A percentile compares a stretch with the other conserved stretches of the same genome.
Evolutionary conservation across 139 green algal genomes (phyloP).

Genomic region (Edaphochlamys debaryana): DNA sequence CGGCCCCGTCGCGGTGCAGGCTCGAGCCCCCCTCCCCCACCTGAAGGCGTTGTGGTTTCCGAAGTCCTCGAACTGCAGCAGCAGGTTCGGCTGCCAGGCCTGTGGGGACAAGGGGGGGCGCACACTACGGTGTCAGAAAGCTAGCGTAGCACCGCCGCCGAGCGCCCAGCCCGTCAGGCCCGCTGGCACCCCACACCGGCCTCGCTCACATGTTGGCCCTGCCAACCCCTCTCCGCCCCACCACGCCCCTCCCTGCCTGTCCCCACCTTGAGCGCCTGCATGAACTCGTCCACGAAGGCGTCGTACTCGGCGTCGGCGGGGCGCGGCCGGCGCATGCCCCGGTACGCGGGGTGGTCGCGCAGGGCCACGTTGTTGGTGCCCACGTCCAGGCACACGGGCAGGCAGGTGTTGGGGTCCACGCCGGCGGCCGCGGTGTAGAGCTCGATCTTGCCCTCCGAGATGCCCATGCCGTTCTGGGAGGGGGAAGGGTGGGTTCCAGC

Average conservation of each 20-base stretch:
- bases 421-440: constrained; percentile 75
- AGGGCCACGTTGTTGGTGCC: constrained; percentile 88
- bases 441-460: constrained; percentile 83
- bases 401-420: constrained; percentile 65
- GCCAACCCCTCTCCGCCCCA: no score
- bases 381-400: constrained; percentile 91
- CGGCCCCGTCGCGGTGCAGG: no score
- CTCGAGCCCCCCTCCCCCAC: no score
- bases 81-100: constrained; percentile 67
- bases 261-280: constrained; percentile 49
- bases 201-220: no score
- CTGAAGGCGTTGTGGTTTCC: constrained; percentile 73
- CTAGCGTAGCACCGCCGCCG: no score
- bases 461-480: constrained; percentile 81
- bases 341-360: constrained; percentile 69
- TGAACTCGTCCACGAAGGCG: constrained; percentile 72
- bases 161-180: no score
- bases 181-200: no score
- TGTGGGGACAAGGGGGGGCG: not conserved
- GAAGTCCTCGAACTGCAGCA: constrained; percentile 95
- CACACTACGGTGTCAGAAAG: not conserved
- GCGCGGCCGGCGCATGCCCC: not conserved
- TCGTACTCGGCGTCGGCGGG: constrained; percentile 59
- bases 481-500: no score
- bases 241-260: no score